Conservation (phyloP, 345 rosid species). For the Mallotus nudiflorus region DNA sequence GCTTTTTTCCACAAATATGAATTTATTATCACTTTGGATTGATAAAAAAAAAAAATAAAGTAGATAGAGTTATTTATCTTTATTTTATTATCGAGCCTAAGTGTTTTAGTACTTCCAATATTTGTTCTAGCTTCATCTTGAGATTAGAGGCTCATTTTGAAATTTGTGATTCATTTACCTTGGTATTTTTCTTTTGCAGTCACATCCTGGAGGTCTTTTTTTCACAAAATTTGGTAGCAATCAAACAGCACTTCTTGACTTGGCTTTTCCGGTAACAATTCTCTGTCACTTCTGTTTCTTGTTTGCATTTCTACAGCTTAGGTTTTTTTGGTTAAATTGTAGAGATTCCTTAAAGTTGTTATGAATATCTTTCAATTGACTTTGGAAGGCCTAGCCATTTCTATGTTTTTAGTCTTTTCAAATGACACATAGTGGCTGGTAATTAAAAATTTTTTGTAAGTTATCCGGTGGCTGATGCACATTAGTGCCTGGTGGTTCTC, state of each 20-base stretch:
- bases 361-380: no score
- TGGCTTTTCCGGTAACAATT: constrained; percentile 75
- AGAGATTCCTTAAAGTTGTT: no score
- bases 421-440: no score
- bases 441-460: not conserved
- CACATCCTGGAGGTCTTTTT: constrained; percentile 83
- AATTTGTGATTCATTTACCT: constrained; percentile 10
- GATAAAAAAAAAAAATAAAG: no score
- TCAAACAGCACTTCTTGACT: constrained; percentile 84
- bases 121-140: not conserved
- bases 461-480: not conserved
- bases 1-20: not conserved
- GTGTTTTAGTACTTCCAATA: not conserved
- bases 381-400: no score
- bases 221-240: constrained; percentile 84
- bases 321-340: not conserved
- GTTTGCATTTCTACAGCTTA: not conserved
- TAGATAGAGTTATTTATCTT: not conserved
- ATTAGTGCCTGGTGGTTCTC: constrained; percentile 20
- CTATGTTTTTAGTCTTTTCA: no score
- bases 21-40: no score
- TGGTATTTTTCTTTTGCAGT: constrained; percentile 50
- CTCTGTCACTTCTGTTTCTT: not conserved
- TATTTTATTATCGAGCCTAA: no score
- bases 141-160: not conserved